Evolutionary conservation across 2,329 filamentous ascomycete species (phyloP).

Genomic region (Chrysoporthe deuterocubensis): DNA sequence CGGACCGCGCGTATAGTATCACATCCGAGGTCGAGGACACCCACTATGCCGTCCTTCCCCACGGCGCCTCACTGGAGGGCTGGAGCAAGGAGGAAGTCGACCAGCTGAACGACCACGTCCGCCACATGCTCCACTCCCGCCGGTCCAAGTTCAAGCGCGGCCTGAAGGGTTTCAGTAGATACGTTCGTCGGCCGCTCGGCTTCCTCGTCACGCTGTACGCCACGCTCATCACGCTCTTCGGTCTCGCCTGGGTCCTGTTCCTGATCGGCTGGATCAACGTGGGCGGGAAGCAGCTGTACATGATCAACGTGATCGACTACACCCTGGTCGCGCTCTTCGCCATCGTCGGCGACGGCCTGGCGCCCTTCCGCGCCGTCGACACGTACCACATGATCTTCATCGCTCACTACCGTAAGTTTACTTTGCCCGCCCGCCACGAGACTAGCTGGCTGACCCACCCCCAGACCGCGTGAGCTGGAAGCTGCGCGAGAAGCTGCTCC

Average conservation of each 20-base stretch:
- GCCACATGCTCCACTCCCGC: conserved; percentile 84
- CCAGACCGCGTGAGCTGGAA: conserved; percentile 63
- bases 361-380: conserved; percentile 77
- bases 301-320: conserved; percentile 72
- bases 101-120: conserved; percentile 82
- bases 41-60: conserved; percentile 79
- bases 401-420: conserved; percentile 63
- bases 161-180: conserved; percentile 81
- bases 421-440: too few species aligned
- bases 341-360: conserved; percentile 71
- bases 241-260: conserved; percentile 88
- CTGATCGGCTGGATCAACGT: conserved; percentile 90
- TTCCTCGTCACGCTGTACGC: conserved; percentile 86
- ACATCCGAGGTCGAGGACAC: conserved; percentile 70
- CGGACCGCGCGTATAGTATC: conserved; percentile 54
- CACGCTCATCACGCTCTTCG: conserved; percentile 80
- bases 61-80: conserved; percentile 71
- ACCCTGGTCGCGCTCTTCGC: conserved; percentile 73
- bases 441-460: conserved; percentile 30
- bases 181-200: conserved; percentile 75
- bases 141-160: conserved; percentile 78
- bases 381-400: conserved; percentile 90
- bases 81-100: conserved; percentile 77
- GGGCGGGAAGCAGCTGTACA: conserved; percentile 70
- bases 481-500: conserved; percentile 61